Evolutionary conservation across 306 rosid genomes (phyloP).

Genomic region (Rubus parviflorus): DNA sequence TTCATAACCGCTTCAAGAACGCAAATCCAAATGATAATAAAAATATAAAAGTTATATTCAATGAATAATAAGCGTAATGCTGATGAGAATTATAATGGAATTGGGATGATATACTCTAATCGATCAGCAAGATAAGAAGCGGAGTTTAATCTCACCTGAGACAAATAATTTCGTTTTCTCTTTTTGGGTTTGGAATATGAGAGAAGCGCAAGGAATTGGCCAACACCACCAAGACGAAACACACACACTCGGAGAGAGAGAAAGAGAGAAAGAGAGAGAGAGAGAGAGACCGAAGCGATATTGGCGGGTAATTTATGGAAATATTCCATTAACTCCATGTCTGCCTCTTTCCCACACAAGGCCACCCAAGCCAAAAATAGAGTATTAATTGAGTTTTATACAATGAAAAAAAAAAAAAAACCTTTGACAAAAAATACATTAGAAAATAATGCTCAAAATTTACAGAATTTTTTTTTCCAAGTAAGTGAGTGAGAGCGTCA

Average conservation of each 20-base stretch:
- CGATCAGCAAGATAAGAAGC: background rate
- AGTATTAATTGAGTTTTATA: too few relatives aligned
- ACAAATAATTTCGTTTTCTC: background rate
- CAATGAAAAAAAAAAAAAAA: too few relatives aligned
- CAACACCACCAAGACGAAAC: background rate
- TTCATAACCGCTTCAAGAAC: background rate
- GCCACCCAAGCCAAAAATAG: background rate
- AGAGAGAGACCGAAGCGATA: background rate
- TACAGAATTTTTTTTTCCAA: too few relatives aligned
- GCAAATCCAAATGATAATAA: too few relatives aligned
- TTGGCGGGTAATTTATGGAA: conserved; percentile 9
- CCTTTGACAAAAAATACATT: too few relatives aligned
- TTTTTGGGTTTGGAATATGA: background rate
- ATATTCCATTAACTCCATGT: background rate
- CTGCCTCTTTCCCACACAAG: background rate
- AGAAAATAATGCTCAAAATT: too few relatives aligned
- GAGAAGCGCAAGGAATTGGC: background rate
- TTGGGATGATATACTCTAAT: background rate
- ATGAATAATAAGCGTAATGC: background rate
- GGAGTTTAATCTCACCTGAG: background rate
- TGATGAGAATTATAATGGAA: background rate
- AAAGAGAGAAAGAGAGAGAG: background rate
- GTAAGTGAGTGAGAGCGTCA: too few relatives aligned
- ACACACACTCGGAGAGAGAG: background rate
- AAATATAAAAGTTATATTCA: background rate